Conservation (phyloP, 1,284 basidiomycete genomes). For the Cystobasidium pallidum region DNA sequence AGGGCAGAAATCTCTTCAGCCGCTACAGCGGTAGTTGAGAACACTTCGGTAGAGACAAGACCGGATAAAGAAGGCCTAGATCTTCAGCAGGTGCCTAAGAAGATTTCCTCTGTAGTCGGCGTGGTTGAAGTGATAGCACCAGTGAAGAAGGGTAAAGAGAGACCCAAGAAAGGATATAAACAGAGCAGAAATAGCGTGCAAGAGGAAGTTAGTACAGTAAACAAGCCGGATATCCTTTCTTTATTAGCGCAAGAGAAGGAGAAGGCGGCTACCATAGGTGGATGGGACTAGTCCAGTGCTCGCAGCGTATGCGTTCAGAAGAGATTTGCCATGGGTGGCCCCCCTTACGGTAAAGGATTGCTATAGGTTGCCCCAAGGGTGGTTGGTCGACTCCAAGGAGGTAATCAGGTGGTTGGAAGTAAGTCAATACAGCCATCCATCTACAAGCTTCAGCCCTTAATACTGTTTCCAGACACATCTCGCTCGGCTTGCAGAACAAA, state of each 20-base stretch:
- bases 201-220: not conserved
- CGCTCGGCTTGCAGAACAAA: too few relatives aligned
- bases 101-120: constrained; percentile 19
- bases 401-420: too few relatives aligned
- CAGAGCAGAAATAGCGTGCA: not conserved
- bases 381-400: too few relatives aligned
- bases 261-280: constrained; percentile 17
- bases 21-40: not conserved
- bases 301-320: too few relatives aligned
- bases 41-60: not conserved
- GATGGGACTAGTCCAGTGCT: constrained; percentile 33
- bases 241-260: constrained; percentile 23
- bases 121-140: constrained; percentile 27
- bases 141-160: constrained; percentile 18
- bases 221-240: constrained; percentile 23
- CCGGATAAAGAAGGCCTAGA: constrained; percentile 1
- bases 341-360: too few relatives aligned
- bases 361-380: too few relatives aligned
- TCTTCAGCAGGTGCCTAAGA: constrained; percentile 13
- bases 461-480: too few relatives aligned
- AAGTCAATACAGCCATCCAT: too few relatives aligned
- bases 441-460: too few relatives aligned
- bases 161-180: not conserved
- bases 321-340: too few relatives aligned
- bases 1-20: not conserved